Conservation (phyloP, 371 early-diverging fungal species). For the Zychaea mexicana region DNA sequence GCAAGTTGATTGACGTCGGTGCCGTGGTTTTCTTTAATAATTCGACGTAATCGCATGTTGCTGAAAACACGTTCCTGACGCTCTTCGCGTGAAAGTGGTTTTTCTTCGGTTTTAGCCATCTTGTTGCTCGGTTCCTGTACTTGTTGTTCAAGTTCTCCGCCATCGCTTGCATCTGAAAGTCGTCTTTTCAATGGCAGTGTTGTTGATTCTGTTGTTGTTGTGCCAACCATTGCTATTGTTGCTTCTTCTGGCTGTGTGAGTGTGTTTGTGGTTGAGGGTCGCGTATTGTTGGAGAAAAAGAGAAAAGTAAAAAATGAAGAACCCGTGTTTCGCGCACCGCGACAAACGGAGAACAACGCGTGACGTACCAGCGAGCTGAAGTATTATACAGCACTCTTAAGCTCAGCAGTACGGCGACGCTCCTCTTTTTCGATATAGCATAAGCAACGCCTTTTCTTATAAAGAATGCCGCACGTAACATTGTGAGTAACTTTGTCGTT, state of each 20-base stretch:
- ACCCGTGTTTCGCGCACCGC: too few relatives aligned
- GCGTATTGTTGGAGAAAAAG: too few relatives aligned
- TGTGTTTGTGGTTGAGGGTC: too few relatives aligned
- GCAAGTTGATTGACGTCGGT: constrained; percentile 69
- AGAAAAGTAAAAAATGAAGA: too few relatives aligned
- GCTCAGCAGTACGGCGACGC: too few relatives aligned
- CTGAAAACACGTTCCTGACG: constrained; percentile 54
- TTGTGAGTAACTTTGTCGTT: constrained; percentile 20
- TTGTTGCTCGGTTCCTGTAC: constrained; percentile 5
- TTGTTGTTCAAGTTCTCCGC: not conserved
- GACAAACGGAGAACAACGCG: too few relatives aligned
- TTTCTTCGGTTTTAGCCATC: constrained; percentile 6
- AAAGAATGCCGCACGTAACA: constrained; percentile 25
- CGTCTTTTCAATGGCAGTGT: constrained; percentile 19
- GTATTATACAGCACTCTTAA: too few relatives aligned
- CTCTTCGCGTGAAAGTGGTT: constrained; percentile 14
- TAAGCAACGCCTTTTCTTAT: too few relatives aligned
- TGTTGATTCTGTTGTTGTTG: too few relatives aligned
- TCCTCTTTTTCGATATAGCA: not conserved
- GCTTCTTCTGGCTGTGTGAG: too few relatives aligned
- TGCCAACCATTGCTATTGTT: constrained; percentile 13
- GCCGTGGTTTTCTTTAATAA: constrained; percentile 88
- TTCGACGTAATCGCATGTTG: constrained; percentile 78
- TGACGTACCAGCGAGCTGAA: too few relatives aligned
- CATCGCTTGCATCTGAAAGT: constrained; percentile 7